Evolutionary conservation across 768 basidiomycete genomes (phyloP).

Genomic region (Tephrocybe sp.): DNA sequence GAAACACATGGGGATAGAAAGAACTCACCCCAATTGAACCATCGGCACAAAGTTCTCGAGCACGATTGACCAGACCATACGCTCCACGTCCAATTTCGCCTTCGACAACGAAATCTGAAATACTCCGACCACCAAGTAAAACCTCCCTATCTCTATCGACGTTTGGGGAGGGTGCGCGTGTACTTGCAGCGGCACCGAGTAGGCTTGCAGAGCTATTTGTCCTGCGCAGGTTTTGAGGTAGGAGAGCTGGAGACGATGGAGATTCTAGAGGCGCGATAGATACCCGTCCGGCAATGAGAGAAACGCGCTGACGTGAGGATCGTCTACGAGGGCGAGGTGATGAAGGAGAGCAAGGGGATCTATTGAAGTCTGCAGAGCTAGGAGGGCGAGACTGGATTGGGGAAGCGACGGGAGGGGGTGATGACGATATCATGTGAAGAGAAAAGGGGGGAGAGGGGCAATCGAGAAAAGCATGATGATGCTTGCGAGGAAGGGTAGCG

Average conservation of each 20-base stretch:
- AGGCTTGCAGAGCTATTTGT: conserved; percentile 61
- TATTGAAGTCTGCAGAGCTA: conserved; percentile 22
- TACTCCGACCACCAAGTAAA: conserved; percentile 64
- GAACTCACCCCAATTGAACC: conserved; percentile 80
- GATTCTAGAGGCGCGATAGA: conserved; percentile 76
- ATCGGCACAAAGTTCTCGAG: conserved; percentile 69
- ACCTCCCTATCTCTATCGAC: conserved; percentile 39
- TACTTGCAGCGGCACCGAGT: conserved; percentile 57
- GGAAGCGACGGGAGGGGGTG: conserved; percentile 28
- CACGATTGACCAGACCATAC: conserved; percentile 93
- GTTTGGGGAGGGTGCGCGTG: conserved; percentile 61
- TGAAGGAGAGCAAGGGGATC: conserved; percentile 46
- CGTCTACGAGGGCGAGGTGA: conserved; percentile 67
- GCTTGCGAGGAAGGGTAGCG: conserved; percentile 32
- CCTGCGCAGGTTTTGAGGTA: conserved; percentile 63
- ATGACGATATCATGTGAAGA: conserved; percentile 23
- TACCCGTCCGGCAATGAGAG: conserved; percentile 78
- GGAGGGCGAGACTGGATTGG: conserved; percentile 29
- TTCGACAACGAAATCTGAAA: conserved; percentile 84
- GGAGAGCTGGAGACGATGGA: conserved; percentile 57
- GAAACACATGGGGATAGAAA: conserved; percentile 11
- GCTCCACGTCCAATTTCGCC: conserved; percentile 91
- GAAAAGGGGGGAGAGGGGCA: conserved; percentile 22
- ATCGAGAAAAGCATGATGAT: conserved; percentile 28
- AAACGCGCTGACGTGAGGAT: conserved; percentile 83